Base-by-base conservation (phyloP, 768 basidiomycete genomes). In the Amanita muscaria region DNA sequence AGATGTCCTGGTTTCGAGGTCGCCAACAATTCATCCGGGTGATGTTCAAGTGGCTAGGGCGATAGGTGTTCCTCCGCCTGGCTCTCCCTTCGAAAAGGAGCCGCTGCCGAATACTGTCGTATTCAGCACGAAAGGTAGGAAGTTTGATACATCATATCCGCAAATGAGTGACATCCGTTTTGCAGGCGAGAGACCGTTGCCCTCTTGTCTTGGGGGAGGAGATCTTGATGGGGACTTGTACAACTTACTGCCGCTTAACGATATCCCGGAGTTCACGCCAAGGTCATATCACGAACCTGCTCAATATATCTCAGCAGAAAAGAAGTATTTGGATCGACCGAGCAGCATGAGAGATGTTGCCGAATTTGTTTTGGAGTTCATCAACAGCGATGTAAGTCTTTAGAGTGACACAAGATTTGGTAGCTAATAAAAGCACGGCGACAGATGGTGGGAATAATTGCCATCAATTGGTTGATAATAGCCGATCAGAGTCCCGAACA, bases 151-250 rank as follows among this genome's bases (percentile, higher is more conserved):
- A 24, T 30, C 16, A 15, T 14, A 14, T 23, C 24, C 11, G 4
- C 2, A 16, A 23, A 29, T 27, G 22, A 19, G 27, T 39, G 42
- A 42, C 24, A 27, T 40, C 31, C n/a, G 29, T 21, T 15, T 22
- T 29, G 27, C 40, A 83, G 83, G 81, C 5, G 42, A 57, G 12
- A 69, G 82, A 14, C 79, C 83, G 0, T 53, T 84, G 12, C 73
- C 80, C 0, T 77, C 79, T 3, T 79, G 66, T 46, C 65, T 82
- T 0, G 80, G 81, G 3, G 83, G 83, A 1, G 83, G 82, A 0
- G 83, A 85, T 54, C 62, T 83, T 8, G 83, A 86, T 54, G 82
- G 81, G 18, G 80, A 82, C 46, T 57, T 65, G 8, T 81, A 77
- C 47, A 77, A 77, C 45, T 49, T 79, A 0, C 67, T 77, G 27